Evolutionary conservation across 768 basidiomycete genomes (phyloP), one percentile per base, ranked within the genome.

Genomic region (Trametes elegans): DNA sequence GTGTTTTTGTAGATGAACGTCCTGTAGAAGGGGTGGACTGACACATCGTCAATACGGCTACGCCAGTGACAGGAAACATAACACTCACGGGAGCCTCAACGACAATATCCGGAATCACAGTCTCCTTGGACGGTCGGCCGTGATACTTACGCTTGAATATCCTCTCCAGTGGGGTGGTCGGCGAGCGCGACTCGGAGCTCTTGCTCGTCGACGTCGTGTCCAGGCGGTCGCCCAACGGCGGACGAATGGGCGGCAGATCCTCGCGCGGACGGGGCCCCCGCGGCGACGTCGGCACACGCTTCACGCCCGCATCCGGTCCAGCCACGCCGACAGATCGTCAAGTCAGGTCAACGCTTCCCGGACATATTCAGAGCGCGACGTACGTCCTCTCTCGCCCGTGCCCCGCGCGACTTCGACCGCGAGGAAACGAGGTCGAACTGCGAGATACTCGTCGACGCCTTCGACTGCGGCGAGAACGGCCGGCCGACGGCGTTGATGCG

Each of bases 391-490:
- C 58, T 40, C n/a, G 32, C 23, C 23, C n/a, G 38, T 21, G 51
- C 32, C 8, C 28, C 34, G 14, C 46, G 51, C 10, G 49, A 32
- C 36, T 40, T 45, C 28, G 35, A 34, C 41, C 39, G 48, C 21
- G 52, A 39, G 19, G 59, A 51, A 29, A 68, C 53, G 28, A 68
- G 51, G 34, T 64, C 63, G 44, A 64, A 64, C 49, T 68, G 56
- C 14, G 64, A 65, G 28, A 68, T 64, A 34, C 38, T 57, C 23
- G 66, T 68, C 53, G 66, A 68, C 44, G 66, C 60, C 35, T 60
- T 53, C 18, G 66, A 68, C 28, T 57, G 57, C 7, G 66, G 66
- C 6, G 64, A 65, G 42, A 57, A 51, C n/a, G 49, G 53, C 11
- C 51, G 38, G 41, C 28, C 14, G n/a, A 39, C 18, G n/a, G n/a